Evolutionary conservation across 2,329 filamentous ascomycete genomes (phyloP), one percentile per base, ranked within the genome.

Genomic region (Cylindrodendrum hubeiense): DNA sequence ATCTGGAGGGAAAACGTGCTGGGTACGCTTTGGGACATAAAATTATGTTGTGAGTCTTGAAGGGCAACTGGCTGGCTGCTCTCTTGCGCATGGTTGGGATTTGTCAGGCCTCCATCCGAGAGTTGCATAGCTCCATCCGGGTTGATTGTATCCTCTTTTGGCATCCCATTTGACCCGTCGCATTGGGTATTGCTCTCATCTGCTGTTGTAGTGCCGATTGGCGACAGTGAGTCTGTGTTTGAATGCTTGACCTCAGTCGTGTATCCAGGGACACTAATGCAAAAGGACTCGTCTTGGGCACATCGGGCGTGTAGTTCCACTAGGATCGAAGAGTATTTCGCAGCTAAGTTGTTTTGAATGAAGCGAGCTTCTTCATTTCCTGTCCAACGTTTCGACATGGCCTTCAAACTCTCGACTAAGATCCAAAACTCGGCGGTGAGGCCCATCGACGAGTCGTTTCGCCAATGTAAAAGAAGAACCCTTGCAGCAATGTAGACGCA

Each of bases 401-500:
- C 65, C 6, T 75, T 66, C 2, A 76, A 62, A 24, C 66, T 70
- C 15, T 69, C 51, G 0, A 70, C 60, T 9, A 77, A 50, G 6
- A 65, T 57, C 72, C 72, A 74, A 30, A 77, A 76, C 15, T 74
- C 61, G 3, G 74, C 49, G 1, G 63, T 43, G 5, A 79, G 43
- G 0, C 9, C 47, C 19, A 70, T 73, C 2, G 68, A 55, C 0
- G 53, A 63, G 15, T 73, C 69, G 21, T 71, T 75, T 8, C 75
- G 72, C 61, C 75, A 73, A 55, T 78, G 75, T 3, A 78, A 67
- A 12, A 83, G 71, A 2, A 84, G 70, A 26, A 82, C 77, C 10
- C 82, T 73, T 0, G 76, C 80, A 19, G 78, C 79, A 4, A 84
- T 74, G 39, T 81, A 85, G 0, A 79, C 72, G 52, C 82, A 85